Evolutionary conservation across 805 yeast genomes (phyloP), one percentile per base, ranked within the genome.

Genomic region (Vanderwaltozyma polyspora): DNA sequence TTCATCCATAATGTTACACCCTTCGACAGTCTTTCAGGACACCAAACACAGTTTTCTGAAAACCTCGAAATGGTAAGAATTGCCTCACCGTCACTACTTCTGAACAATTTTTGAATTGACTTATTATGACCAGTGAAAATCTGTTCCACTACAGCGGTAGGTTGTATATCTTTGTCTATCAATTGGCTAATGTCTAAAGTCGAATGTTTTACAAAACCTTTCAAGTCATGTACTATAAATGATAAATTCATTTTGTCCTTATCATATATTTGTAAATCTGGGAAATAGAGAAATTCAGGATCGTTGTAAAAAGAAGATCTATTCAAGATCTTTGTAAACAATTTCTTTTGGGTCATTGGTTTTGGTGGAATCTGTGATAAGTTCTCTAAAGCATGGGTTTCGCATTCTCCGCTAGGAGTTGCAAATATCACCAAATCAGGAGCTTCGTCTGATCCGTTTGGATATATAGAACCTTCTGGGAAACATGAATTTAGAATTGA

Each of bases 91-190:
- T 75, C 73, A 6, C 74, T 61, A 1, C 94, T 79, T 45, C 86
- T 72, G 13, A 73, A 61, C 3, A 87, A 55, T 32, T 66, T 68
- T 43, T 72, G 74, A 16, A 87, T 76, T 0, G 95, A 82, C 50
- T 86, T 86, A 36, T 74, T 70, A 51, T 86, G 95, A 1, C 97
- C 97, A 2, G 93, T 84, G 35, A 79, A 72, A 44, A 79, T 76
- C 41, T 76, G 68, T 17, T 65, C 60, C 8, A 76, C 43, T 5
- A 39, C 34, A 4, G 57, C 61, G 0, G 48, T 37, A 6, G 45
- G 31, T 5, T 42, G 28, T 2, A 29, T 21, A 5, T 42, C 29
- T 5, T 41, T 42, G 12, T 15, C 21, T 46, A 55, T 24, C 34
- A 59, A 22, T 29, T 48, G 22, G 36, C 45, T 29, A 7, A 53